Evolutionary conservation across 768 basidiomycete species (phyloP), one percentile per base, ranked within the genome.

Genomic region (Mycena chlorophos): DNA sequence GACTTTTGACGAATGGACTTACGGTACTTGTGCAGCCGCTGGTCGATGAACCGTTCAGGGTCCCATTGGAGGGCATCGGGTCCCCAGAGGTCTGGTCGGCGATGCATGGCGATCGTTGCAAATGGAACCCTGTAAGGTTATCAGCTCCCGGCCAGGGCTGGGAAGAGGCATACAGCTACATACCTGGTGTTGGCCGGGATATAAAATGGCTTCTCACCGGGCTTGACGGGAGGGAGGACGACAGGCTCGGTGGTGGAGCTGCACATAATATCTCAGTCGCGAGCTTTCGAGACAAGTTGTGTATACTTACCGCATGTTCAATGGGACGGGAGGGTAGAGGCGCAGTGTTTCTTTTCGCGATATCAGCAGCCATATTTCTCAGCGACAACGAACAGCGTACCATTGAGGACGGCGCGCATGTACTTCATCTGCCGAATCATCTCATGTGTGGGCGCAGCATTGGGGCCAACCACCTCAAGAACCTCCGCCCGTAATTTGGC

Each of bases 21-120:
- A 5, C 5, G 10, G 22, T 70, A 70, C 57, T 68, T 74, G 48
- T 39, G 65, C 34, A 71, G 47, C 20, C 73, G 66, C 13, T 67
- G 65, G 23, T 73, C 73, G 4, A 75, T 61, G 65, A 72, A 74
- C 27, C 73, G 65, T 25, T 74, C 69, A 2, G 72, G 73, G 30
- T 74, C 73, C 34, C 72, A 74, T 40, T 64, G 55, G 19, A 67
- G 51, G 13, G 72, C 42, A 34, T 46, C 52, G 30, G 52, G 52
- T n/a, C 52, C 52, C 52, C 52, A 54, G 20, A 54, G 38, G 37
- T 54, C 42, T 23, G 23, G 23, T 12, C 52, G 27, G n/a, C 52
- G 52, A 30, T 54, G 52, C 43, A 54, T 30, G n/a, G n/a, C 42
- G 42, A 54, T 4, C 23, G 45, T 46, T 10, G 45, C 51, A n/a